Evolutionary conservation across 345 rosid species (phyloP), one percentile per base, ranked within the genome.

Genomic region (Toxicodendron radicans): DNA sequence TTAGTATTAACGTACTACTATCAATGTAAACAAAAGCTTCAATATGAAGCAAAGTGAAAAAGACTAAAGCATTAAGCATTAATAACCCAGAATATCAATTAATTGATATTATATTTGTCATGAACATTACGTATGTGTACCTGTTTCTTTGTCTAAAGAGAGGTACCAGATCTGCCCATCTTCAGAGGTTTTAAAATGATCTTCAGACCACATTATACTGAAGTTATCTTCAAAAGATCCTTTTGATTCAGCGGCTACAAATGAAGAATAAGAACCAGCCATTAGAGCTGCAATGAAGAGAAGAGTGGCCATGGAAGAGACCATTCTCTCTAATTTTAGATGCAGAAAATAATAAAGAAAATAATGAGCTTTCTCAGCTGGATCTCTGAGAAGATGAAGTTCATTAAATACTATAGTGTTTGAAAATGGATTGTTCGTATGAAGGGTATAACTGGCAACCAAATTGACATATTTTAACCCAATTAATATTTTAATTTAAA

Each of bases 121-220:
- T 14, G 54, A 14, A 12, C 6, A 51, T 51, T 56, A 12, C 8
- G 17, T 8, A 24, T 60, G 10, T 23, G 54, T 84, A 92, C 99
- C 98, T 83, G 99, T 95, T 43, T 95, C 92, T 23, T 95, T 95
- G 83, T 95, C 98, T 71, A 95, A 62, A 0, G 98, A 82, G 57
- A 95, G 93, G 80, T 87, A 87, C 99, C 99, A 95, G 96, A 90
- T 93, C 93, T 91, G 87, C 21, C 99, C 97, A 74, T 92, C 98
- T 68, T 86, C 92, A 21, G 99, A 95, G 58, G 98, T 91, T 72
- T 86, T 92, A 85, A 95, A 95, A 79, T 95, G 98, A 18, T 90
- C 81, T 58, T 95, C 94, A 7, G 97, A 90, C 92, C 94, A 95
- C 99, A 95, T 95, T 11, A 95, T 95, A 51, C 82, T 82, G 86